Percentiles rank a stretch among this genome's conserved stretches.
Conservation (phyloP, 306 rosid species). For the Ormosia semicastrata region DNA sequence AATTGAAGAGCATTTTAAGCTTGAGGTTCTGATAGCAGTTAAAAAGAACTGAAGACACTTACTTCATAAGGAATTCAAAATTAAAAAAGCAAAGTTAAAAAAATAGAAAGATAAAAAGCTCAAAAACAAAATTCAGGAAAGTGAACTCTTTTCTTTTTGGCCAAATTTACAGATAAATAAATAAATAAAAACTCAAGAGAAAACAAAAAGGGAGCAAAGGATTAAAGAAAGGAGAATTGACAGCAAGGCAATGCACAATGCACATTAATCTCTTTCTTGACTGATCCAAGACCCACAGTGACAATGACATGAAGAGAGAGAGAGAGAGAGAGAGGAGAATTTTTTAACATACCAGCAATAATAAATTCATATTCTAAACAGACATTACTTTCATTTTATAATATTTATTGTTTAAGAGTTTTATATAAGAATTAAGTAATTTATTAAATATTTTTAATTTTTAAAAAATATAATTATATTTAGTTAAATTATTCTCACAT, state of each 20-base stretch:
- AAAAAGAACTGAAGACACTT: conserved; percentile 19
- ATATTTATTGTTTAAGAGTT: too few species aligned
- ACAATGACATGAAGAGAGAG: background rate
- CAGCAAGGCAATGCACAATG: conserved; percentile 35
- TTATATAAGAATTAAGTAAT: too few species aligned
- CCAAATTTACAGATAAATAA: conserved; percentile 24
- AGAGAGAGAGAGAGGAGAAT: background rate
- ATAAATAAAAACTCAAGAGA: background rate
- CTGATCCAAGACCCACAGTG: background rate
- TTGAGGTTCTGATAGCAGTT: conserved; percentile 1
- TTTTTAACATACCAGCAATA: too few species aligned
- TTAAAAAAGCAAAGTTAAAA: background rate
- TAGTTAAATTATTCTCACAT: too few species aligned
- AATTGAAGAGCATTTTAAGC: conserved; percentile 31
- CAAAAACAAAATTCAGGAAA: conserved; percentile 26
- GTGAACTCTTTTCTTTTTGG: background rate
- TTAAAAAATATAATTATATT: too few species aligned
- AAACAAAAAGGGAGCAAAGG: conserved; percentile 25
- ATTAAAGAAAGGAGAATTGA: conserved; percentile 28
- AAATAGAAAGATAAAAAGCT: background rate
- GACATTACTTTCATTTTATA: too few species aligned
- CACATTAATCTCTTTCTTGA: conserved; percentile 4
- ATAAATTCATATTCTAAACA: too few species aligned
- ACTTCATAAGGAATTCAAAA: conserved; percentile 17
- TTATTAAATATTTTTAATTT: too few species aligned